Base-by-base conservation (phyloP, 2,329 filamentous ascomycete genomes). In the Botrytis fragariae region DNA sequence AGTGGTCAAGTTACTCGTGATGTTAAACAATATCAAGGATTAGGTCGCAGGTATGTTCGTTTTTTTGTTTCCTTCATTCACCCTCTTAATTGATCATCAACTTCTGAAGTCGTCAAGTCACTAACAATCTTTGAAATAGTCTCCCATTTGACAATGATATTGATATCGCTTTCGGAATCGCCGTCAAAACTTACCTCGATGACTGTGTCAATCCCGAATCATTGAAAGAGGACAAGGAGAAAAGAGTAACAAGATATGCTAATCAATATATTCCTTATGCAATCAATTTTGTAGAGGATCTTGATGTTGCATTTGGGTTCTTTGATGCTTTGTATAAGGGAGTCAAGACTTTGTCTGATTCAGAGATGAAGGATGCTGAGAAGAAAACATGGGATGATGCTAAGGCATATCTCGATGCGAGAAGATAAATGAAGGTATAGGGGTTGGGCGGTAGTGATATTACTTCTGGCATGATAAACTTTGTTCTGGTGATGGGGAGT, bases 1-100 rank as follows among this genome's bases (percentile, higher is more conserved):
- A 91, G 91, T 78, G 93, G 91, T 10, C 93, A 97, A 79, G 92
- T 91, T 32, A 87, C 92, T 73, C 89, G 95, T 91, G 86, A 90
- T 72, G 85, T 88, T 20, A 71, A 76, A 20, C 91, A 86, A 72
- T 83, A 84, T 81, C 84, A 90, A 72, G 87, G 91, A 64, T 86
- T 98, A 74, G 91, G 91, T 76, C 88, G 93, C 77, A 89, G 88
- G 93, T 95, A 86, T 80, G 64, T 65, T 83, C 59, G 54, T 59
- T 51, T 57, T 51, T 67, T 25, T 35, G 57, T 64, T 76, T 69
- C 39, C 60, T 42, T 6, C 7, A 16, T 64, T 68, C 12, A 1
- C 32, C 29, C 10, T 44, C 37, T 45, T 10, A n/a, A 3, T 44
- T 20, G 12, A 22, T 44, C 67, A 44, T 22, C 20, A 2, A 16